Base-by-base conservation (phyloP, 192 early-diverging fungal species). In the Coemansia sp. region DNA sequence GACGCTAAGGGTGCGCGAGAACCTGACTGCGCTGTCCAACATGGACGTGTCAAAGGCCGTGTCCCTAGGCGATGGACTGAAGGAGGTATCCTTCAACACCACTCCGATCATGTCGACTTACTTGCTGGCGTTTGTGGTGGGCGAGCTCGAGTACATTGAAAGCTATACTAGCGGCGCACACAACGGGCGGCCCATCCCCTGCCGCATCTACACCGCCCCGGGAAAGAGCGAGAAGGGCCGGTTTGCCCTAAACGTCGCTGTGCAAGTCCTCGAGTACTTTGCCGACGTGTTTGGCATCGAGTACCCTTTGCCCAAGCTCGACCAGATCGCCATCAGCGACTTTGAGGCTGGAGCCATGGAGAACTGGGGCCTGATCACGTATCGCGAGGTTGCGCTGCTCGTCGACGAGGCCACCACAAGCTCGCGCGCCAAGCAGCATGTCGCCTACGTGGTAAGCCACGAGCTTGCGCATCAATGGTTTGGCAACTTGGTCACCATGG, bases 301-400 rank as follows among this genome's bases (percentile, higher is more conserved):
- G 4, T 97, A 98, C 75, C 94, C 96, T n/a, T 85, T 98, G 27
- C 94, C 96, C 54, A 96, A 97, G 86, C 80, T 94, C 38, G 92
- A 94, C 73, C 87, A 93, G 76, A 86, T 98, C 33, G 95, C 95
- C 44, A 94, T 98, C 72, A 95, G 93, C 43, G 95, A 97, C 75
- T 98, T 98, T 84, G 91, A 90, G 63, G 90, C 91, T 24, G 92
- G 93, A 44, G 91, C 91, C 42, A 97, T 98, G 96, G 95, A 97
- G 84, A 98, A 98, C 87, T 98, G 97, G 97, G 97, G 97, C 67
- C 82, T 97, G 33, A 88, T 98, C 40, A 98, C 97, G 8, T 97
- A 94, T 74, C 89, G 96, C 52, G 90, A 93, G 34, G 88, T 93
- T 20, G 89, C 89, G 15, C 82, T 98, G 40, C 81, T 98, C n/a